Percentiles rank a stretch among this genome's conserved stretches.
Conservation (phyloP, 805 yeast genomes). For the Saccharomycopsis sp. region DNA sequence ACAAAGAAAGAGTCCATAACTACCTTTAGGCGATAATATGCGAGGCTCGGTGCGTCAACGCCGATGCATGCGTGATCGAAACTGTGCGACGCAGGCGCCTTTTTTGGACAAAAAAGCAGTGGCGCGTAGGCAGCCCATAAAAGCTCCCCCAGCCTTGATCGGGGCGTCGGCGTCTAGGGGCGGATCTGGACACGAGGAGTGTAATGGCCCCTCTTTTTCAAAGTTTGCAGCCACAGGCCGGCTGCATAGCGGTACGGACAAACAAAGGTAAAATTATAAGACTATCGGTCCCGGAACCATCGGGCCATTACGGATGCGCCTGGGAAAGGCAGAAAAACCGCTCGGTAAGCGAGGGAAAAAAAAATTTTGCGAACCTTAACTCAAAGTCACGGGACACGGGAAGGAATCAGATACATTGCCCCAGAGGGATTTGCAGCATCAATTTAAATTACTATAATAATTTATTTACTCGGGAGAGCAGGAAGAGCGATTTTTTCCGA, state of each 20-base stretch:
- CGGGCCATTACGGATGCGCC: background rate
- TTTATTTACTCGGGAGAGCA: background rate
- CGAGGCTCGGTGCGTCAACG: background rate
- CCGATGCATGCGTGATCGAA: background rate
- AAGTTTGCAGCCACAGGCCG: background rate
- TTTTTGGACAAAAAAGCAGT: background rate
- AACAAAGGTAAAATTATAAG: background rate
- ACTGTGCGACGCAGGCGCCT: background rate
- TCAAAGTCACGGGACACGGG: background rate
- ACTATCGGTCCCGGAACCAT: background rate
- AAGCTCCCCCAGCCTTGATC: too few relatives aligned
- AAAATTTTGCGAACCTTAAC: background rate
- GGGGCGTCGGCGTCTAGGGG: background rate
- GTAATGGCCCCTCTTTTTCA: background rate
- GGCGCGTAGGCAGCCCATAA: background rate
- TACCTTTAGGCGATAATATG: background rate
- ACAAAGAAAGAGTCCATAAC: background rate
- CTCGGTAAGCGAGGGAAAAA: background rate
- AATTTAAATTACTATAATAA: too few relatives aligned
- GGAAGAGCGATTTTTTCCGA: background rate
- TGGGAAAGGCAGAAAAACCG: background rate
- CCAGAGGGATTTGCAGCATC: background rate
- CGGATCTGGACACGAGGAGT: background rate
- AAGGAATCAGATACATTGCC: background rate
- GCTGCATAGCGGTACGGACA: background rate